Evolutionary conservation across 768 basidiomycete genomes (phyloP).

Genomic region (Megacollybia marginata): DNA sequence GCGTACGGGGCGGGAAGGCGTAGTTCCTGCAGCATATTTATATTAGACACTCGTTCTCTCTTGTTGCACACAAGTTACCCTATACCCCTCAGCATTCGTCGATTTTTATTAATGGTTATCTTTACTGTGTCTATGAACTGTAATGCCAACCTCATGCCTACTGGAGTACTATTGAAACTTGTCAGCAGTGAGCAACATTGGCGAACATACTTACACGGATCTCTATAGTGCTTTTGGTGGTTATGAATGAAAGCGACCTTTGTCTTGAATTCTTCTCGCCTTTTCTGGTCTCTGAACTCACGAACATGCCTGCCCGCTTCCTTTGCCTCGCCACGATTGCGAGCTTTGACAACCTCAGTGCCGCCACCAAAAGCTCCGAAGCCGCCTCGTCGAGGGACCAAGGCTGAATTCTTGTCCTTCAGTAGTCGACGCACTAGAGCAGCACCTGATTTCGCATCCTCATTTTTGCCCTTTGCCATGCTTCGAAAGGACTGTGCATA

Average conservation of each 20-base stretch:
- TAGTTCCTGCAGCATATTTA: slow-evolving; percentile 88
- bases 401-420: slow-evolving; percentile 74
- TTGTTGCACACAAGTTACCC: too few relatives aligned
- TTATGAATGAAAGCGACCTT: slow-evolving; percentile 75
- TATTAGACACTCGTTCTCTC: slow-evolving; percentile 39
- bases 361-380: slow-evolving; percentile 83
- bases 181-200: too few relatives aligned
- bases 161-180: too few relatives aligned
- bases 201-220: slow-evolving; percentile 30
- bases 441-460: slow-evolving; percentile 66
- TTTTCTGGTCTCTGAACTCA: slow-evolving; percentile 75
- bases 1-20: slow-evolving; percentile 75
- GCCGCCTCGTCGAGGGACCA: slow-evolving; percentile 80
- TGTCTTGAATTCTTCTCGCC: slow-evolving; percentile 80
- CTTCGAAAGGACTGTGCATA: slow-evolving; percentile 75
- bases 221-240: slow-evolving; percentile 82
- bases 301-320: slow-evolving; percentile 84
- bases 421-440: slow-evolving; percentile 73
- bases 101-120: too few relatives aligned
- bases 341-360: slow-evolving; percentile 77
- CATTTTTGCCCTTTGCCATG: slow-evolving; percentile 30
- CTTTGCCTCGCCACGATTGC: slow-evolving; percentile 91
- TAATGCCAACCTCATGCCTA: too few relatives aligned
- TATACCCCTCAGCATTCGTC: too few relatives aligned
- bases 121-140: too few relatives aligned